These are phyloP conservation scores for Alnus rubra DNA, from an alignment of 306 rosid species.

Conservation along the genomic window DNA sequence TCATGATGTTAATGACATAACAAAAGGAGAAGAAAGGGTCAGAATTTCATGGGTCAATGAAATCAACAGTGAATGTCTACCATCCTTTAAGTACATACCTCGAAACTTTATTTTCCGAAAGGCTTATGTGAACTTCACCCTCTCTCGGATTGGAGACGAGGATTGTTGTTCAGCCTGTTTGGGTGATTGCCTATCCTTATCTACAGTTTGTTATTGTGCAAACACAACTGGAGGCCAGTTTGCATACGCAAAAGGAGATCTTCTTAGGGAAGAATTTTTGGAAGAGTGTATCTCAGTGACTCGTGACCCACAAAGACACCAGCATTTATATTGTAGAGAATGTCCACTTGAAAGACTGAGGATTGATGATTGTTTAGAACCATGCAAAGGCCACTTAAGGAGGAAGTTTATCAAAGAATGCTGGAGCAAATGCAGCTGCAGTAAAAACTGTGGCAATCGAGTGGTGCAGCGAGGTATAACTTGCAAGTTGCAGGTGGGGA, in stretches of 20 bases:
- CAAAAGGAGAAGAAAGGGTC: slow-evolving; percentile 85
- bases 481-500: slow-evolving; percentile 75
- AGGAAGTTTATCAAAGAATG: slow-evolving; percentile 85
- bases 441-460: slow-evolving; percentile 81
- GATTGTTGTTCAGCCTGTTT: slow-evolving; percentile 79
- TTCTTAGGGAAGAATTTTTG: slow-evolving; percentile 66
- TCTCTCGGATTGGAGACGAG: slow-evolving; percentile 59
- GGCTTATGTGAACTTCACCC: slow-evolving; percentile 57
- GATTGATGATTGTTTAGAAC: slow-evolving; percentile 68
- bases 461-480: slow-evolving; percentile 90
- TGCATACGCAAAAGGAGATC: slow-evolving; percentile 68
- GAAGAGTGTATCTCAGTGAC: slow-evolving; percentile 65
- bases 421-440: slow-evolving; percentile 95
- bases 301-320: slow-evolving; percentile 48
- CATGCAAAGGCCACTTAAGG: slow-evolving; percentile 89
- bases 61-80: slow-evolving; percentile 43
- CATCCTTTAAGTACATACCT: slow-evolving; percentile 66
- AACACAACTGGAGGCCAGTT: slow-evolving; percentile 56
- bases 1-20: slow-evolving; percentile 56
- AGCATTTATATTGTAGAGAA: slow-evolving; percentile 56
- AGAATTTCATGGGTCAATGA: slow-evolving; percentile 70
- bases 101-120: slow-evolving; percentile 56
- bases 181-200: slow-evolving; percentile 67
- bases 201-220: slow-evolving; percentile 70
- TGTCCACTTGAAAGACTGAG: slow-evolving; percentile 77